These are phyloP conservation scores for Vicia faba DNA, from an alignment of 306 rosid genomes.

Conservation along the genomic window DNA sequence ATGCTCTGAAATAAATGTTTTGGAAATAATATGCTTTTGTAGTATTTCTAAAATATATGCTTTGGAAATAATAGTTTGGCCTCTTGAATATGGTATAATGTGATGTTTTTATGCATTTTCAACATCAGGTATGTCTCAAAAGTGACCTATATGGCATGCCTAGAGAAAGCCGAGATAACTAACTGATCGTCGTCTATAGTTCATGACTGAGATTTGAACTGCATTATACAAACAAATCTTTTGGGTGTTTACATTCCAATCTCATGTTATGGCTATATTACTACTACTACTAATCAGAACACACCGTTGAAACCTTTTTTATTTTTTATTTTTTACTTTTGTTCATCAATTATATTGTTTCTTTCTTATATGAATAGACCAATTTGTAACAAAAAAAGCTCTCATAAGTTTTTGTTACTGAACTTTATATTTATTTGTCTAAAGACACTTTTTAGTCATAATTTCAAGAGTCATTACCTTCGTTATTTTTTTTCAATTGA, in stretches of 20 bases:
- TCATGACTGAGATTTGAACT: constrained; percentile 15
- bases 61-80: constrained; percentile 22
- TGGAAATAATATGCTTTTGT: constrained; percentile 32
- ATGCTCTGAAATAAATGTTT: too few relatives aligned
- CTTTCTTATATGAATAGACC: constrained; percentile 21
- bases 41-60: constrained; percentile 4
- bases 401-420: constrained; percentile 13
- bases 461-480: constrained; percentile 7
- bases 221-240: constrained; percentile 25
- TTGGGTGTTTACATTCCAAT: constrained; percentile 25
- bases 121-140: constrained; percentile 83
- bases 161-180: constrained; percentile 54
- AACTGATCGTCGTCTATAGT: constrained; percentile 39
- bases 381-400: constrained; percentile 5
- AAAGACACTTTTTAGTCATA: not conserved
- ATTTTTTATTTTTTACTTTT: not conserved
- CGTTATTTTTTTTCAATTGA: not conserved
- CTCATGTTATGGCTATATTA: constrained; percentile 26
- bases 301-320: constrained; percentile 25
- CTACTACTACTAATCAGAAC: constrained; percentile 31
- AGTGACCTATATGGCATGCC: constrained; percentile 95
- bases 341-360: constrained; percentile 17
- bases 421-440: not conserved
- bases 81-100: constrained; percentile 30
- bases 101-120: constrained; percentile 35